Evolutionary conservation across 768 basidiomycete genomes (phyloP).

Genomic region (Suillus variegatus): DNA sequence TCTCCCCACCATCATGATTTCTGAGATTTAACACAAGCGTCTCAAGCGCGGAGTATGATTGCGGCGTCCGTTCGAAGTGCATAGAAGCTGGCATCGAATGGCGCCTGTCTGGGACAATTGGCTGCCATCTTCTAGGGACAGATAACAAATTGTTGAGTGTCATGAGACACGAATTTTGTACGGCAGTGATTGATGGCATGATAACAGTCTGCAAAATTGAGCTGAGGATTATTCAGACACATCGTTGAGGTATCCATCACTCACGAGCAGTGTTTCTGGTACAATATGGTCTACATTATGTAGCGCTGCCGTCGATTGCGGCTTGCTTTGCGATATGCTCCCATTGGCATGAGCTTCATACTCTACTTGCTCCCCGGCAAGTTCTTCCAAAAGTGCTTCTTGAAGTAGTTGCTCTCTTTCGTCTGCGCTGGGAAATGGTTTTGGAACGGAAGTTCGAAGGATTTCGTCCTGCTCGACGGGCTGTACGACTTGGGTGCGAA

Average conservation of each 20-base stretch:
- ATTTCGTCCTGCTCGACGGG: conserved; percentile 9
- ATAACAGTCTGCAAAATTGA: conserved; percentile 50
- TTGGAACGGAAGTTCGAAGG: conserved; percentile 10
- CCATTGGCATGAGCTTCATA: conserved; percentile 10
- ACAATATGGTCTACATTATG: background rate
- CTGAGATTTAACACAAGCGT: conserved; percentile 66
- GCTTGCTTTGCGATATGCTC: conserved; percentile 1
- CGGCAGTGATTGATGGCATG: conserved; percentile 69
- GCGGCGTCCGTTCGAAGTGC: conserved; percentile 31
- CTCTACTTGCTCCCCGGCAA: conserved; percentile 24
- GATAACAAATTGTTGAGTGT: conserved; percentile 72
- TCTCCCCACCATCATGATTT: conserved; percentile 41
- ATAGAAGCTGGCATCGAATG: conserved; percentile 21
- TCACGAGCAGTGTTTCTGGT: conserved; percentile 1
- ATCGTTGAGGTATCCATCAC: background rate
- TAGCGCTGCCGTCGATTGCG: background rate
- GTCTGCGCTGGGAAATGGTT: conserved; percentile 11
- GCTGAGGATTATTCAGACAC: background rate
- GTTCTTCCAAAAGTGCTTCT: conserved; percentile 21
- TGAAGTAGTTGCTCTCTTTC: conserved; percentile 13
- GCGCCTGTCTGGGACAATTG: conserved; percentile 3
- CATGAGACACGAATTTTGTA: conserved; percentile 74
- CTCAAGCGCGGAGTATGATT: conserved; percentile 50
- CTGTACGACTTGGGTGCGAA: conserved; percentile 13
- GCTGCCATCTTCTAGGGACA: conserved; percentile 31